Base-by-base conservation (phyloP, 2,329 filamentous ascomycete species). In the Teratosphaeriaceae sp. region DNA sequence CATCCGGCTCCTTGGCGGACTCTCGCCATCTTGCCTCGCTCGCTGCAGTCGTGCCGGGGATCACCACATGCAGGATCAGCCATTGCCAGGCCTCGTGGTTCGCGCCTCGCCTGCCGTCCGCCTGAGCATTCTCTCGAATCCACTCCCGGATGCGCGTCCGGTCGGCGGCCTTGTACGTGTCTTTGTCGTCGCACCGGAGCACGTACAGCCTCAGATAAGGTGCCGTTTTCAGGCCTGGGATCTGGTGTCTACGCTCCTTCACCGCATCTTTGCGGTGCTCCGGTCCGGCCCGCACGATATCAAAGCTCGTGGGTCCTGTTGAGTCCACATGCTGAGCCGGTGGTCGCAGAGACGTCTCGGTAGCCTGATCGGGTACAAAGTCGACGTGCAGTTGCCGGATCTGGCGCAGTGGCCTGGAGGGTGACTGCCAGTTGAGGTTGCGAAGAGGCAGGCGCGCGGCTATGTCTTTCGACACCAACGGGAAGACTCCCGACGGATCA, bases 41-140 rank as follows among this genome's bases (percentile, higher is more conserved):
- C 18, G 86, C 82, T 1, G 87, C 88, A 12, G 79, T 73, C 0
- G 87, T 90, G 50, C 94, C 89, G 12, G 90, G 89, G 15, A 94
- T 73, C 11, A 96, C 85, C 20, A 98, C 86, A 62, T 98, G 92
- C 18, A 98, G 61, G 42, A 98, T 86, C 51, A 98, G 72, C 85
- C 89, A 97, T 65, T 98, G 92, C 54, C 85, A 95, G 0, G 92
- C 90, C 69, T 98, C 90, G 59, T 98, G 92, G 49, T 94, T 92
- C 59, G 96, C 90, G 16, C 35, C 43, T 58, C 88, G 83, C 16
- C 79, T 82, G 57, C 73, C 86, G 2, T 78, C 71, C 0, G 77
- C 70, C 0, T 79, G 75, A 0, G 82, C 80, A 49, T 94, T 76
- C 5, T 77, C 71, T 64, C 92, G 94, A 56, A 97, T 79, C 92